Percentiles rank a stretch among this genome's conserved stretches.
phyloP scores from a whole-genome alignment of 352 stramenopile genomes.

The Globisporangium recalcitrans region DNA sequence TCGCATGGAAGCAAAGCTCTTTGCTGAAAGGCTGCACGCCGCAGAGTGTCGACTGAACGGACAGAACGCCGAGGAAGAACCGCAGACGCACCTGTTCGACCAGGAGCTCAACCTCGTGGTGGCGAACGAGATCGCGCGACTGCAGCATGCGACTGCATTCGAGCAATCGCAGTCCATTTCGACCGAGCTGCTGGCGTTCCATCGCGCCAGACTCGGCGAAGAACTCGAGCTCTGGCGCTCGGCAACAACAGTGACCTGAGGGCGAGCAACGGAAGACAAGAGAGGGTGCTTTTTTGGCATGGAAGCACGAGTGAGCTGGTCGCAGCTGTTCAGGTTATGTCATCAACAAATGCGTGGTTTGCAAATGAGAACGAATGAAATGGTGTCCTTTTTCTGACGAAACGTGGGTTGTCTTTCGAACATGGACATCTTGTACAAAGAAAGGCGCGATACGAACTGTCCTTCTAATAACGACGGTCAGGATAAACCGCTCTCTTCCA shows the following conservation, averaged over 20 bases:
- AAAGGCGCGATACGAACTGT: background rate
- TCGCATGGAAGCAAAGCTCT: conserved; percentile 25
- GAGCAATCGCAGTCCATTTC: conserved; percentile 13
- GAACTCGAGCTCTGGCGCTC: conserved; percentile 17
- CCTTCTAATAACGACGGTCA: background rate
- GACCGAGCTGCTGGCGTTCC: conserved; percentile 18
- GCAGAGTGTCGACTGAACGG: conserved; percentile 21
- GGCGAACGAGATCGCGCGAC: conserved; percentile 6
- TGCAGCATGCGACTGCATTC: background rate
- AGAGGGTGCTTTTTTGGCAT: too few species aligned
- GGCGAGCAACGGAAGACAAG: background rate
- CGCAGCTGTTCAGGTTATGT: too few species aligned
- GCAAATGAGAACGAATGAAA: too few species aligned
- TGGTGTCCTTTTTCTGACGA: too few species aligned
- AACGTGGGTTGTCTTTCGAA: background rate
- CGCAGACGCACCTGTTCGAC: conserved; percentile 26
- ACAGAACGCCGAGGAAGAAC: background rate
- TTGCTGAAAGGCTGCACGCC: conserved; percentile 37
- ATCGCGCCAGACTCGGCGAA: conserved; percentile 14
- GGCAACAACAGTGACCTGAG: background rate
- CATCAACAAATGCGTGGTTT: too few species aligned
- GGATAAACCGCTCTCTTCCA: background rate
- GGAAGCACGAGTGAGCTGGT: background rate
- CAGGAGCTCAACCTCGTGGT: conserved; percentile 18
- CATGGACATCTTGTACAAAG: background rate